Conservation (phyloP, 768 basidiomycete genomes). For the Russula ochroleuca region DNA sequence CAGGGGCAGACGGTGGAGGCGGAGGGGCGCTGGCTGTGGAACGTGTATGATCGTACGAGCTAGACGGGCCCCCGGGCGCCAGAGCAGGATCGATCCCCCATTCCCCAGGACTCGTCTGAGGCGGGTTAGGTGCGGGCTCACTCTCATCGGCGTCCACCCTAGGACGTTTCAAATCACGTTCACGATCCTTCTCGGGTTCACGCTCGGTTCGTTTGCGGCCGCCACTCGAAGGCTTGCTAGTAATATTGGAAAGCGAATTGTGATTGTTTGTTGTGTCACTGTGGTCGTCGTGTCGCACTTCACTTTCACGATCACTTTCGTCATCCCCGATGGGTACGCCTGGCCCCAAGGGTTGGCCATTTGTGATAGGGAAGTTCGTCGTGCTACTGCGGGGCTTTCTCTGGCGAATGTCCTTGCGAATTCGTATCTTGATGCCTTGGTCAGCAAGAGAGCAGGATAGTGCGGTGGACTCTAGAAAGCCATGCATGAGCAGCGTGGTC, state of each 20-base stretch:
- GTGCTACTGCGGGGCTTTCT: slow-evolving; percentile 52
- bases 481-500: slow-evolving; percentile 10
- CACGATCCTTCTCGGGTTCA: slow-evolving; percentile 27
- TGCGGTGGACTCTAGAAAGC: slow-evolving; percentile 69
- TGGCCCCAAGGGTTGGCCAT: slow-evolving; percentile 16
- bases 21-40: slow-evolving; percentile 24
- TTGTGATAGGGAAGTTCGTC: slow-evolving; percentile 21
- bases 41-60: slow-evolving; percentile 20
- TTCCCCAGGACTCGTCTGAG: slow-evolving; percentile 20
- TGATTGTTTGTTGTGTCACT: slow-evolving; percentile 23
- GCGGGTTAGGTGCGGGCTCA: slow-evolving; percentile 14
- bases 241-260: slow-evolving; percentile 21
- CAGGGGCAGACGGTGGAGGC: slow-evolving; percentile 20
- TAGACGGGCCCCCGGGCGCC: slow-evolving; percentile 19
- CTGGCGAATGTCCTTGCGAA: slow-evolving; percentile 85
- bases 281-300: slow-evolving; percentile 24
- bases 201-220: slow-evolving; percentile 25
- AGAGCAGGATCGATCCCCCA: slow-evolving; percentile 27
- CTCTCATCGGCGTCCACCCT: slow-evolving; percentile 25
- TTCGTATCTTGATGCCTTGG: slow-evolving; percentile 93
- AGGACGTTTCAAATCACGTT: slow-evolving; percentile 24
- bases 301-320: slow-evolving; percentile 26
- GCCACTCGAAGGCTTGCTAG: slow-evolving; percentile 11
- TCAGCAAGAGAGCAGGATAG: slow-evolving; percentile 90
- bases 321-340: slow-evolving; percentile 24